Evolutionary conservation across 306 rosid species (phyloP).

Genomic region (Medicago truncatula): MtrunA17r5.0-ANR NC_053042.1:10532501-10533000

Average conservation of each 20-base stretch:
- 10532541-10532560: conserved; percentile 83
- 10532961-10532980: not conserved
- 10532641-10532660: not conserved
- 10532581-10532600: conserved; percentile 23
- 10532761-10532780: conserved; percentile 30
- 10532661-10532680: conserved; percentile 4
- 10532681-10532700: conserved; percentile 17
- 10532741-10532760: conserved; percentile 18
- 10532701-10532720: conserved; percentile 20
- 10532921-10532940: conserved; percentile 18
- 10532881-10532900: not conserved
- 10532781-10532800: not conserved
- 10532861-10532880: too few relatives aligned
- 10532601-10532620: conserved; percentile 32
- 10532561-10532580: conserved; percentile 87
- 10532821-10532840: conserved; percentile 28
- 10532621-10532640: conserved; percentile 41
- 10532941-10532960: conserved; percentile 7
- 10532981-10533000: conserved; percentile 13
- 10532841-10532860: not conserved
- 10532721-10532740: conserved; percentile 39
- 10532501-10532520: conserved; percentile 62
- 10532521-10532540: conserved; percentile 77
- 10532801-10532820: conserved; percentile 18
- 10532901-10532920: conserved; percentile 15